Percentiles rank a stretch among this genome's conserved stretches.
Evolutionary conservation across 768 basidiomycete species (phyloP).

Genomic region (Amanita phalloides): DNA sequence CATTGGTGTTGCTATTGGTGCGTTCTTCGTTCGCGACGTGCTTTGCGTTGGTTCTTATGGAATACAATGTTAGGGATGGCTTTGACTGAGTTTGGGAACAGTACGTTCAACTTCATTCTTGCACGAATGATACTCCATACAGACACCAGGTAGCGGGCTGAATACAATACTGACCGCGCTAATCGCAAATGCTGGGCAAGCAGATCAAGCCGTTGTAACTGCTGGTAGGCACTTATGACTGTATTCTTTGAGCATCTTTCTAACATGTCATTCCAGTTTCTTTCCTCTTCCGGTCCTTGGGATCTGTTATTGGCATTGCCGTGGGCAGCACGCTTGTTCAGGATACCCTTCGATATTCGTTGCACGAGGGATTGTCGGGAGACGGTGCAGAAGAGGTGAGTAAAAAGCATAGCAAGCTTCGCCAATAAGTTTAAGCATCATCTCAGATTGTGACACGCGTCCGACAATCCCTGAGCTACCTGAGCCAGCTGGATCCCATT

Average conservation of each 20-base stretch:
- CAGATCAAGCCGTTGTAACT: slow-evolving; percentile 21
- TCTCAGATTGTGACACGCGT: slow-evolving; percentile 36
- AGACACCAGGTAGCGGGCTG: slow-evolving; percentile 31
- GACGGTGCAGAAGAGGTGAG: slow-evolving; percentile 42
- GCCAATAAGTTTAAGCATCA: neutral
- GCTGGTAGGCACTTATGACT: slow-evolving; percentile 20
- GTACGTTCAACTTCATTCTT: slow-evolving; percentile 11
- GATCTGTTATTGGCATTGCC: slow-evolving; percentile 46
- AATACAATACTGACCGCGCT: slow-evolving; percentile 50
- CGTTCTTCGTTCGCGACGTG: slow-evolving; percentile 4
- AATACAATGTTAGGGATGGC: slow-evolving; percentile 18
- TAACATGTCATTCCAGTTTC: slow-evolving; percentile 28
- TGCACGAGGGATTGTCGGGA: slow-evolving; percentile 30
- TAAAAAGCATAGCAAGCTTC: slow-evolving; percentile 6
- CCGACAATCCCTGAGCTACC: slow-evolving; percentile 36
- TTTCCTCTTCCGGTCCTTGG: slow-evolving; percentile 57
- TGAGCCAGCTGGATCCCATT: slow-evolving; percentile 29
- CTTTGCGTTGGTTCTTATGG: neutral
- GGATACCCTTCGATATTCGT: slow-evolving; percentile 30
- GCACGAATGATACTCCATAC: neutral
- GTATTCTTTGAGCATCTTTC: neutral
- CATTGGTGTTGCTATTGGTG: slow-evolving; percentile 30
- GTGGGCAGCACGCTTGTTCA: slow-evolving; percentile 49
- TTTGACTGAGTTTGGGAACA: slow-evolving; percentile 28
- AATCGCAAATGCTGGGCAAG: slow-evolving; percentile 51